Percentiles rank a stretch among this genome's conserved stretches.
phyloP scores from a whole-genome alignment of 2,329 filamentous ascomycete genomes.

The Ramularia collo-cygni region DNA sequence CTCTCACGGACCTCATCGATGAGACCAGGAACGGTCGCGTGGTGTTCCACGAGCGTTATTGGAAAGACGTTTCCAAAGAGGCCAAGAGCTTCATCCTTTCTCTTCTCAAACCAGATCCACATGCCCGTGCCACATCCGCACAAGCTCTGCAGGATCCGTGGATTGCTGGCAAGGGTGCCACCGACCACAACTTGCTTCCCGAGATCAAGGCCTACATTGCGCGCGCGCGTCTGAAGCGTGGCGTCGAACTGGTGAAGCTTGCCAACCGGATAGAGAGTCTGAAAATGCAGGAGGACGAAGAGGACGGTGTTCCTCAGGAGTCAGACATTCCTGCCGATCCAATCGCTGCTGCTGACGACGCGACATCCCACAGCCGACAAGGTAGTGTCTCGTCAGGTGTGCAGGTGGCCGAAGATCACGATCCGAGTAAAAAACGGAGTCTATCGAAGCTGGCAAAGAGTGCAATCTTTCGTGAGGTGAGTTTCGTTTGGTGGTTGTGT shows the following conservation, averaged over 20 bases:
- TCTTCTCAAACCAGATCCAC: constrained; percentile 71
- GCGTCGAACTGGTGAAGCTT: constrained; percentile 93
- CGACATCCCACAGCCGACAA: constrained; percentile 11
- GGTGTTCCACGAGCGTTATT: constrained; percentile 95
- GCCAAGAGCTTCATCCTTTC: constrained; percentile 89
- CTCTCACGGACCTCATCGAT: constrained; percentile 83
- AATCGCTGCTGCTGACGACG: constrained; percentile 48
- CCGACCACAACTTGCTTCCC: constrained; percentile 92
- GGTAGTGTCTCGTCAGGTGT: constrained; percentile 11
- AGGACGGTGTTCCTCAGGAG: constrained; percentile 57
- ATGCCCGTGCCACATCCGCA: constrained; percentile 64
- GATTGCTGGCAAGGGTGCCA: constrained; percentile 86
- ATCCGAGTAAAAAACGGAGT: constrained; percentile 42
- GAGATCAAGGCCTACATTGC: constrained; percentile 94
- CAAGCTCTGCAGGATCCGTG: constrained; percentile 44
- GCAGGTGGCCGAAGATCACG: constrained; percentile 20
- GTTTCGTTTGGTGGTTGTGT: constrained; percentile 1
- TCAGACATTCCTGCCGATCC: constrained; percentile 58
- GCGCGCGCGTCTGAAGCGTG: constrained; percentile 81
- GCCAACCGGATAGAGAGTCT: constrained; percentile 91
- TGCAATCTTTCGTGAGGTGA: constrained; percentile 83
- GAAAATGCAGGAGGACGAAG: constrained; percentile 87
- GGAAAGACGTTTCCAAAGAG: constrained; percentile 93
- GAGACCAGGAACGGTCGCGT: constrained; percentile 81
- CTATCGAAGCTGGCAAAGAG: constrained; percentile 54